Evolutionary conservation across 192 early-diverging fungal species (phyloP), one percentile per base, ranked within the genome.

Genomic region (Gryganskiella cystojenkinii): DNA sequence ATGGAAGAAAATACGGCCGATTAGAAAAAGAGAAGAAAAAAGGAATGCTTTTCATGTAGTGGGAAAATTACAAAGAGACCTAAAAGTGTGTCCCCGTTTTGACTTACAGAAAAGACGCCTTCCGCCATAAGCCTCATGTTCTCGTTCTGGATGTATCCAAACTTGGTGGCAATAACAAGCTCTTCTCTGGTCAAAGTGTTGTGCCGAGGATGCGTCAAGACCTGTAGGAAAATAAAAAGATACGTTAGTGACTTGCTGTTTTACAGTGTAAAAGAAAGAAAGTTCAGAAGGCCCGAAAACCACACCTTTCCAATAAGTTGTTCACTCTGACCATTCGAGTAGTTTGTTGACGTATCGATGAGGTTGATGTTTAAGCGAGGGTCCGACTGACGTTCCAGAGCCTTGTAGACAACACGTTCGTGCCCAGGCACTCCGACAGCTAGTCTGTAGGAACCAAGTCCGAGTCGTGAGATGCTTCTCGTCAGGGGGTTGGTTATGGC

Each of bases 381-480:
- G 53, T 82, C 75, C 11, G 33, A 47, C 67, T 82, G 68, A 35
- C 67, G 56, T 31, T 61, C 56, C 4, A 82, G 60, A 3, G 80
- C 80, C 33, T 64, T 61, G 63, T 71, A 79, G 11, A 82, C 24
- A 8, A 62, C 63, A 10, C 57, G 57, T 31, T 82, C 75, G 61
- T 82, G 66, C 34, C 71, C 68, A 3, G 61, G 54, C 3, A 57
- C 51, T 0, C 75, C 68, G 0, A 67, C 40, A 25, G 64, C 54
- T 56, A 82, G 35, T 7, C 80, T 54, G 52, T 79, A 82, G 35
- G 63, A 51, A 28, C 80, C 74, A 15, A 82, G 57, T 11, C 73
- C 80, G 17, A 79, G 33, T 13, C 75, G 74, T 20, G 80, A 79
- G 56, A 82, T 91, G 87, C 89, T 87, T 89, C 91, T 50, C 83